Evolutionary conservation across 768 basidiomycete genomes (phyloP).

Genomic region (Panaeolus cyanescens): DNA sequence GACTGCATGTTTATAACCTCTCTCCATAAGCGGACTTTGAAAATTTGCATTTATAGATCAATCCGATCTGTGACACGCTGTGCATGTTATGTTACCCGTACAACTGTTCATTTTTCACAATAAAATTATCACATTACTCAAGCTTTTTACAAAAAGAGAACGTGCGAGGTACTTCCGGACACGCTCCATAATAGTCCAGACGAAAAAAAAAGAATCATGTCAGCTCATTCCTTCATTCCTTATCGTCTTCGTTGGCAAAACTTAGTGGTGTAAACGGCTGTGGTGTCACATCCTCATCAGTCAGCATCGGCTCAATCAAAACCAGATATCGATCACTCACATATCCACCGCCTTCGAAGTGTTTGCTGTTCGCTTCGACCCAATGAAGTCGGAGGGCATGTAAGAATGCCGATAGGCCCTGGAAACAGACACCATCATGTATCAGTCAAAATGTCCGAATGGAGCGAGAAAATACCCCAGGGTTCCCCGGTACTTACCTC

Average conservation of each 20-base stretch:
- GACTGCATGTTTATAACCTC: slow-evolving; percentile 32
- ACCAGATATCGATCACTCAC: slow-evolving; percentile 51
- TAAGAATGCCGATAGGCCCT: slow-evolving; percentile 95
- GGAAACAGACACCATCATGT: slow-evolving; percentile 14
- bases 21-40: slow-evolving; percentile 38
- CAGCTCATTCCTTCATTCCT: slow-evolving; percentile 28
- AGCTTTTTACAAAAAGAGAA: background rate
- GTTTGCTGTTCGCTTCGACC: slow-evolving; percentile 98
- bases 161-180: slow-evolving; percentile 2
- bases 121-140: slow-evolving; percentile 2
- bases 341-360: slow-evolving; percentile 88
- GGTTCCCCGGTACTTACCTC: slow-evolving; percentile 62
- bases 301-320: slow-evolving; percentile 12
- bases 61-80: background rate
- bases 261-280: slow-evolving; percentile 53
- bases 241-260: slow-evolving; percentile 42
- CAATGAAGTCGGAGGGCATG: slow-evolving; percentile 97
- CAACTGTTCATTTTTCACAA: background rate
- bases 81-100: background rate
- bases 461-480: slow-evolving; percentile 1
- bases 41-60: slow-evolving; percentile 31
- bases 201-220: background rate
- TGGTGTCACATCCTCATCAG: slow-evolving; percentile 18
- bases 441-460: slow-evolving; percentile 10
- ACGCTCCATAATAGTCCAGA: slow-evolving; percentile 1